phyloP scores from a whole-genome alignment of 148 eudicot genomes.

The Spergularia bocconei region DNA sequence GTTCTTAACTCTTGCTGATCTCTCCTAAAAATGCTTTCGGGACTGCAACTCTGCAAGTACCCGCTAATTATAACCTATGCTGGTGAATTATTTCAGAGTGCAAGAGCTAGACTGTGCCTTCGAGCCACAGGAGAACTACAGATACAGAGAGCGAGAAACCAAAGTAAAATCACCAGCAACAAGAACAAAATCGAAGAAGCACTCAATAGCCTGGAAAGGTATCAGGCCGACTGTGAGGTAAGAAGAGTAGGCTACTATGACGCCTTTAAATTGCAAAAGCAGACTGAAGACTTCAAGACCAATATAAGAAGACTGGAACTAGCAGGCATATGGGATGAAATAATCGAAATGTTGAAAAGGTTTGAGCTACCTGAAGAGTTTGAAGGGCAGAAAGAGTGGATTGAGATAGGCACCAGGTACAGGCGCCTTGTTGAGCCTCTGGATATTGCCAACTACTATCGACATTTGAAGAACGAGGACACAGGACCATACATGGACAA shows the following conservation, averaged over 20 bases:
- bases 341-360: conserved; percentile 72
- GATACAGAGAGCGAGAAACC: conserved; percentile 56
- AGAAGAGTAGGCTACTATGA: conserved; percentile 71
- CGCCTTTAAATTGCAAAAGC: conserved; percentile 67
- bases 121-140: conserved; percentile 81
- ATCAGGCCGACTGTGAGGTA: conserved; percentile 42
- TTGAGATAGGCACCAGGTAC: conserved; percentile 73
- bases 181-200: conserved; percentile 43
- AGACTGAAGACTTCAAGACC: conserved; percentile 53
- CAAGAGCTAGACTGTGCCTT: conserved; percentile 70
- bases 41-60: no score
- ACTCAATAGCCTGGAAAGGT: conserved; percentile 44
- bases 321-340: conserved; percentile 95
- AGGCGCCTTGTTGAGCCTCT: conserved; percentile 75
- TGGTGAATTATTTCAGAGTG: conserved; percentile 46
- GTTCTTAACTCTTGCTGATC: conserved; percentile 14
- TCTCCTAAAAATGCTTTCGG: not conserved
- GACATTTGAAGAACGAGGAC: conserved; percentile 69
- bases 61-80: conserved; percentile 13
- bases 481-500: conserved; percentile 71
- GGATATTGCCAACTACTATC: conserved; percentile 83
- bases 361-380: conserved; percentile 80
- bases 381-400: conserved; percentile 74
- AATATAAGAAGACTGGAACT: conserved; percentile 66
- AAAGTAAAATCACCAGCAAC: conserved; percentile 45